Conservation (phyloP, 305 asterid genomes). For the Fraxinus baroniana region DNA sequence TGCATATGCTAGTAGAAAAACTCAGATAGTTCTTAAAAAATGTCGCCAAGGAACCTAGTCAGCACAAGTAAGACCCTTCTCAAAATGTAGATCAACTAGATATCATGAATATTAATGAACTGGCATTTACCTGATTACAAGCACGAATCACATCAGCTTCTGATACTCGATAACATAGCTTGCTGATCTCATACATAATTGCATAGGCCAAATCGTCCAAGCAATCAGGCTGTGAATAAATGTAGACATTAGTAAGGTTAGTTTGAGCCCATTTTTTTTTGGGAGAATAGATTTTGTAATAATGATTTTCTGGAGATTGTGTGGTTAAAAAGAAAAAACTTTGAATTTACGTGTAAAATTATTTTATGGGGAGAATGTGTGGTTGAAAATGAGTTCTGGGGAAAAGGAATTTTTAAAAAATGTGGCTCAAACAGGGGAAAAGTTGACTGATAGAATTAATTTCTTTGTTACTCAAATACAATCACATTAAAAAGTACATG, state of each 20-base stretch:
- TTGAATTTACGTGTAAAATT: too few species aligned
- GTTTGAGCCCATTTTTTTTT: too few species aligned
- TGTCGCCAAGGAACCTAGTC: neutral
- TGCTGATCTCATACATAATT: constrained; percentile 77
- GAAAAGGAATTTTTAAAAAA: too few species aligned
- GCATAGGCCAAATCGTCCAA: constrained; percentile 86
- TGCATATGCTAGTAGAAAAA: neutral
- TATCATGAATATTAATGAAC: neutral
- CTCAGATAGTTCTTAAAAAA: too few species aligned
- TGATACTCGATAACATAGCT: constrained; percentile 72
- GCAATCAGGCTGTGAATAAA: constrained; percentile 69
- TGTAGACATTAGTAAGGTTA: neutral
- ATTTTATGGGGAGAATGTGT: too few species aligned
- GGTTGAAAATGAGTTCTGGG: too few species aligned
- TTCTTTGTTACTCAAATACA: neutral
- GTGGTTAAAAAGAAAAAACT: too few species aligned
- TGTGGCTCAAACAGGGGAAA: too few species aligned
- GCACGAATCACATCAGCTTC: constrained; percentile 93
- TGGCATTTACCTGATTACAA: constrained; percentile 70
- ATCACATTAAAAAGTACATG: neutral
- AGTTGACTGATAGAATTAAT: neutral
- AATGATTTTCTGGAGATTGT: too few species aligned
- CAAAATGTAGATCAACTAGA: constrained; percentile 9
- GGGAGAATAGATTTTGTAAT: too few species aligned
- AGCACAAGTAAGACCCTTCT: too few species aligned